Base-by-base conservation (phyloP, 345 rosid species). In the Gossypium mustelinum region DNA sequence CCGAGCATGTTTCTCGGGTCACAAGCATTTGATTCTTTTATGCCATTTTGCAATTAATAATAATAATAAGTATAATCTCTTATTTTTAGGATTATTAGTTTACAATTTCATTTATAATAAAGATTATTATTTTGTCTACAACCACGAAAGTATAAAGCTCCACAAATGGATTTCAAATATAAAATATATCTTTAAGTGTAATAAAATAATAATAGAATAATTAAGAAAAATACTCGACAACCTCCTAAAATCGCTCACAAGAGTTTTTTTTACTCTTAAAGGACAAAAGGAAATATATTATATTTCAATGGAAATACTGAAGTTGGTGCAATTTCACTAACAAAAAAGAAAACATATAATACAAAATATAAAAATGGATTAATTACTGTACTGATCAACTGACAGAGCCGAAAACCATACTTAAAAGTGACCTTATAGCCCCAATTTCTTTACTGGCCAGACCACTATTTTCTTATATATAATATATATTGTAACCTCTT, bases 401-500 rank as follows among this genome's bases (percentile, higher is more conserved):
- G 52, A 34, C 20, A 48, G 71, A 52, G 20, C 72, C 70, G 45
- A 73, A 76, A 76, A 52, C 17, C 68, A 80, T 52, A 57, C 25
- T 44, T 18, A 54, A 24, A 65, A 64, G 48, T 73, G 63, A 20
- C 61, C 80, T 65, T 41, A 60, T 24, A 43, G 57, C 72, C 79
- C 27, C 4, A 43, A 22, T 76, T 29, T 54, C 12, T 70, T 70
- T 41, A 72, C 62, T 16, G 70, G 75, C 34, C 63, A 61, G 70
- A 73, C 68, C 78, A 75, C 75, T 56, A 62, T 22, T 22, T 57
- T 57, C n/a, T 51, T 51, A 14, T 5, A 51, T 13, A 3, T 51
- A 51, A 12, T 5, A 34, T 34, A 34, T 0, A 34, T 51, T 51
- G 62, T 22, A 57, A 22, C 24, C 62, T 57, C 62, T 57, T 57